These are phyloP conservation scores for Botryosphaeria dothidea DNA, from an alignment of 2,329 filamentous ascomycete species.

Conservation along the genomic window DNA sequence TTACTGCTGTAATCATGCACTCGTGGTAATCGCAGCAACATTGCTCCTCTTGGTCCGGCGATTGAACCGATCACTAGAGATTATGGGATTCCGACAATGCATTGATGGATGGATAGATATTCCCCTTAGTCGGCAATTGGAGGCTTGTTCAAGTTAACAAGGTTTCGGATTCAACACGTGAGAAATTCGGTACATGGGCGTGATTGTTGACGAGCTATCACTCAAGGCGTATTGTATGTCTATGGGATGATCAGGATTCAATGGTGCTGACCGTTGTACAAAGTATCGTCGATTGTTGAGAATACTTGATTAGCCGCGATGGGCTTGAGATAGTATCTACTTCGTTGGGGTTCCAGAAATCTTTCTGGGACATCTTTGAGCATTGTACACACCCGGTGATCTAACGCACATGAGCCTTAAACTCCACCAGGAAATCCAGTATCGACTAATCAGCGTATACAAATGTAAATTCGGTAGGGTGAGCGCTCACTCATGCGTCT, in stretches of 20 bases:
- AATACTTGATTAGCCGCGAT: background rate
- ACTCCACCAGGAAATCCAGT: no score
- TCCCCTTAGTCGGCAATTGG: conserved; percentile 13
- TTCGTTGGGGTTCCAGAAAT: background rate
- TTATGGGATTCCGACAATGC: background rate
- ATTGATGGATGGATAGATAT: conserved; percentile 16
- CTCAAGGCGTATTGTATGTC: no score
- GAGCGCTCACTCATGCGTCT: no score
- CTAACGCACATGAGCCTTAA: no score
- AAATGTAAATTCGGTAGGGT: no score
- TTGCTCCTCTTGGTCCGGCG: background rate
- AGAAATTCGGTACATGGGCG: background rate
- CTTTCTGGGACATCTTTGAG: no score
- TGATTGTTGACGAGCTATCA: background rate
- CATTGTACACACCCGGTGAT: no score
- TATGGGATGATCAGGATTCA: no score
- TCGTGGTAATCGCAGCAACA: background rate
- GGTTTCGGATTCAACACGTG: background rate
- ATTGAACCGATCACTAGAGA: background rate
- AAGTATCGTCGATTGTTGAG: no score
- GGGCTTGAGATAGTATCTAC: background rate
- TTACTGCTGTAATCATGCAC: background rate
- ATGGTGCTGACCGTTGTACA: no score
- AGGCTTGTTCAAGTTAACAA: conserved; percentile 7
- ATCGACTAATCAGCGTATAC: no score